These are phyloP conservation scores for Tolypocladium amazonense DNA, from an alignment of 2,329 filamentous ascomycete genomes.

Conservation along the genomic window DNA sequence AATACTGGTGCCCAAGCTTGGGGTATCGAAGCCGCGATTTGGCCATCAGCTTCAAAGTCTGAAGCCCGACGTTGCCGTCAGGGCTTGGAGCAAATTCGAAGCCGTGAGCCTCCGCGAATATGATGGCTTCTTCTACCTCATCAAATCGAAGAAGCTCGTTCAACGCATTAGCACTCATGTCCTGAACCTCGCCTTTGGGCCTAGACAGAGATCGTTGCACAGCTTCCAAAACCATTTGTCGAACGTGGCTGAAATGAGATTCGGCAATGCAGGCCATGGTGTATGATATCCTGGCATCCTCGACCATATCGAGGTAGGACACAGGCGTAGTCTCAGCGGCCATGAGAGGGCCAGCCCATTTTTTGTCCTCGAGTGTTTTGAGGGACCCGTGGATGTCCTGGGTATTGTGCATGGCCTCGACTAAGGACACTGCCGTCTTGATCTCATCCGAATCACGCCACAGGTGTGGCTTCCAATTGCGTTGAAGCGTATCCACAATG, in stretches of 20 bases:
- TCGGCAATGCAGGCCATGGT: conserved; percentile 62
- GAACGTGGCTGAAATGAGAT: conserved; percentile 52
- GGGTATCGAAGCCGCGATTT: conserved; percentile 33
- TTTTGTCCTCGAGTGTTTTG: conserved; percentile 27
- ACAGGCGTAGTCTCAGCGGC: conserved; percentile 39
- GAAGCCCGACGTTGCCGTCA: conserved; percentile 21
- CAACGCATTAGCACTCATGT: conserved; percentile 45
- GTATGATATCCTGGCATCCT: conserved; percentile 48
- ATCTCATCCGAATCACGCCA: conserved; percentile 47
- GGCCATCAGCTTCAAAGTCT: conserved; percentile 34
- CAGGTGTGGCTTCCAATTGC: conserved; percentile 43
- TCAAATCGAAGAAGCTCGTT: conserved; percentile 57
- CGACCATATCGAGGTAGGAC: conserved; percentile 50
- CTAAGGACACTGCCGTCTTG: conserved; percentile 49
- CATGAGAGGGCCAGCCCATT: conserved; percentile 29
- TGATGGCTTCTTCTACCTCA: conserved; percentile 52
- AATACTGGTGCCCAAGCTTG: conserved; percentile 45
- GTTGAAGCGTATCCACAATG: conserved; percentile 41
- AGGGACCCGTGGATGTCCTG: conserved; percentile 47
- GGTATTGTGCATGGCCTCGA: conserved; percentile 49
- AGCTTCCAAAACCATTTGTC: conserved; percentile 45
- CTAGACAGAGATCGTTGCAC: conserved; percentile 45
- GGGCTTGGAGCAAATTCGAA: conserved; percentile 36
- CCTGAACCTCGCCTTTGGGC: conserved; percentile 45
- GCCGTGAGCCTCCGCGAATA: conserved; percentile 50